Evolutionary conservation across 2,329 filamentous ascomycete genomes (phyloP).

Genomic region (Fusarium ramigenum): DNA sequence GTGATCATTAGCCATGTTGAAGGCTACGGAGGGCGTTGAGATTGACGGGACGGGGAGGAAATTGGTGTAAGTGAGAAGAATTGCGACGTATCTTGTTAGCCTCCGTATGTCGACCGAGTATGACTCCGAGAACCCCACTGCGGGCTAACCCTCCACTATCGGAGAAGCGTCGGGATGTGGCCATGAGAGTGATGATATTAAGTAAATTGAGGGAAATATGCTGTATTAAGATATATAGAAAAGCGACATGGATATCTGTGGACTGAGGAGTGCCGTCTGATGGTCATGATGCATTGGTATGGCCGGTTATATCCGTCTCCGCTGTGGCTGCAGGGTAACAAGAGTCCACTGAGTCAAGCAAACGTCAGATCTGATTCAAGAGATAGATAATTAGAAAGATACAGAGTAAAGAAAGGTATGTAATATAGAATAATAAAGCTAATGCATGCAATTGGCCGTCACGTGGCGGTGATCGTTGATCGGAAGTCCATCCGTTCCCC

Average conservation of each 20-base stretch:
- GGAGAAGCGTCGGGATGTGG: constrained; percentile 19
- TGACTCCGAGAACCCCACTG: constrained; percentile 42
- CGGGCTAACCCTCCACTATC: constrained; percentile 41
- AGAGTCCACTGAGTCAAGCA: not conserved
- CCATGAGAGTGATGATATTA: not conserved
- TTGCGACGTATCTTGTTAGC: not conserved
- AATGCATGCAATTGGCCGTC: not conserved
- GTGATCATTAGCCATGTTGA: constrained; percentile 63
- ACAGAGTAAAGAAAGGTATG: not conserved
- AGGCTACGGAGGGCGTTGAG: constrained; percentile 3
- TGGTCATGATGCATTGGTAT: not conserved
- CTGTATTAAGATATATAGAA: not conserved
- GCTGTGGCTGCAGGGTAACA: constrained; percentile 15
- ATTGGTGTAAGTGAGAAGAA: constrained; percentile 6
- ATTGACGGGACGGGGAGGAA: not conserved
- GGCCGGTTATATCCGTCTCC: constrained; percentile 16
- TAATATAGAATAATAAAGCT: not conserved
- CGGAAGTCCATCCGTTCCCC: constrained; percentile 8
- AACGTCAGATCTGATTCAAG: not conserved
- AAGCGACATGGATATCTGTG: no score
- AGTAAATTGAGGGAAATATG: not conserved
- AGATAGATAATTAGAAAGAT: not conserved
- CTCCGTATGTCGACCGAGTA: constrained; percentile 18
- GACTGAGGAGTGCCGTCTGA: not conserved
- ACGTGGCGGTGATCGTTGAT: constrained; percentile 3